These are phyloP conservation scores for Pseudocercospora vitis DNA, from an alignment of 2,329 filamentous ascomycete species.

Conservation along the genomic window DNA sequence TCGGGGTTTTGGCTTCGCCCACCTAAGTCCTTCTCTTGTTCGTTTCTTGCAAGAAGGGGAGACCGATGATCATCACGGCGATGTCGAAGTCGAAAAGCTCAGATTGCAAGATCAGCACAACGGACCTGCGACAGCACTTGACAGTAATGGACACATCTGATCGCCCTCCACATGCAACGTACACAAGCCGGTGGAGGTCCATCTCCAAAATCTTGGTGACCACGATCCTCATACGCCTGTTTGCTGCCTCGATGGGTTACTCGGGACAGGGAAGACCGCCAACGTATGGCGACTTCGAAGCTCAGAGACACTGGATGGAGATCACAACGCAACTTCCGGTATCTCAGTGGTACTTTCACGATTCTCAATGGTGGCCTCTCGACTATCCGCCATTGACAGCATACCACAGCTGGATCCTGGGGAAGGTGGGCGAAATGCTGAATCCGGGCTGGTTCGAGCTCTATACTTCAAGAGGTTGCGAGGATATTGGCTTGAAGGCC, in stretches of 20 bases:
- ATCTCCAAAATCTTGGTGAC: neutral
- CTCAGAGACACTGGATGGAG: constrained; percentile 98
- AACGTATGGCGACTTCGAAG: constrained; percentile 95
- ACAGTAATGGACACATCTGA: neutral
- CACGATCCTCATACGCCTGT: constrained; percentile 77
- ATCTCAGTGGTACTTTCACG: constrained; percentile 96
- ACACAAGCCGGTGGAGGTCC: neutral
- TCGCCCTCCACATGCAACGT: too few relatives aligned
- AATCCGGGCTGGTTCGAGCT: constrained; percentile 84
- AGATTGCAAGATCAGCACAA: too few relatives aligned
- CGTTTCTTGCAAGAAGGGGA: too few relatives aligned
- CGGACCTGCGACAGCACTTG: too few relatives aligned
- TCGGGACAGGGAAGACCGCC: constrained; percentile 82
- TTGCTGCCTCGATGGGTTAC: constrained; percentile 87
- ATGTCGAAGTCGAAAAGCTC: too few relatives aligned
- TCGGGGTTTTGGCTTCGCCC: too few relatives aligned
- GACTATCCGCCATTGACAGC: constrained; percentile 97
- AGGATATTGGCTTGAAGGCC: constrained; percentile 77
- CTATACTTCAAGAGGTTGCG: constrained; percentile 75
- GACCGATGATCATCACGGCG: too few relatives aligned
- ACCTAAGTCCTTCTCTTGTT: too few relatives aligned
- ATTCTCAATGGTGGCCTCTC: constrained; percentile 93
- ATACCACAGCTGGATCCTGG: constrained; percentile 95
- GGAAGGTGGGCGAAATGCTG: constrained; percentile 76
- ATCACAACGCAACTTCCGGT: constrained; percentile 83